Percentiles rank a stretch among this genome's conserved stretches.
phyloP scores from a whole-genome alignment of 345 rosid genomes.

The Pelargonium nanum region DNA sequence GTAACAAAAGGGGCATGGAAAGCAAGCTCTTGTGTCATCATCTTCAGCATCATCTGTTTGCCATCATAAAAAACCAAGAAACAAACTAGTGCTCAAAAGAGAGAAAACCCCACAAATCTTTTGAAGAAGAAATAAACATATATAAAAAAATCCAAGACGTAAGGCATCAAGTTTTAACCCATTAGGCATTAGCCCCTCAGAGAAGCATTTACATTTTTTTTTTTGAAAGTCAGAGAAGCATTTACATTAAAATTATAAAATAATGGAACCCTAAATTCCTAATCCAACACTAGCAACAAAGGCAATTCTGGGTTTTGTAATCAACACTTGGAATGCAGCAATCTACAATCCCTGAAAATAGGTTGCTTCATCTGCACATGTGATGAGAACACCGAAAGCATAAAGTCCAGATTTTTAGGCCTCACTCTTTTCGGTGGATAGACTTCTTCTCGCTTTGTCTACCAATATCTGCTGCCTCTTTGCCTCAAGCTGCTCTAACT shows the following conservation, averaged over 20 bases:
- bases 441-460: background rate
- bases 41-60: slow-evolving; percentile 32
- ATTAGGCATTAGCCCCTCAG: too few relatives aligned
- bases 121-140: background rate
- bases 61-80: slow-evolving; percentile 5
- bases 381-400: background rate
- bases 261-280: too few relatives aligned
- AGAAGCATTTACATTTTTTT: too few relatives aligned
- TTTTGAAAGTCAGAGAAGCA: too few relatives aligned
- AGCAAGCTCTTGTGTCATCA: slow-evolving; percentile 31
- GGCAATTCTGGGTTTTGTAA: background rate
- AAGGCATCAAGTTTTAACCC: too few relatives aligned
- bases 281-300: background rate
- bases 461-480: background rate
- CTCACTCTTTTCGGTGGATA: background rate
- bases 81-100: too few relatives aligned
- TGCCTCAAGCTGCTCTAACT: background rate
- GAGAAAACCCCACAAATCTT: background rate
- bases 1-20: slow-evolving; percentile 51
- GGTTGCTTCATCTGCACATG: background rate
- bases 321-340: background rate
- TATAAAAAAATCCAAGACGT: background rate
- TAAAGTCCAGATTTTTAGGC: background rate
- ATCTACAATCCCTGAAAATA: too few relatives aligned
- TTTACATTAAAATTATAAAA: too few relatives aligned